These are phyloP conservation scores for Cadophora sp. DNA, from an alignment of 2,329 filamentous ascomycete species.

Conservation along the genomic window DNA sequence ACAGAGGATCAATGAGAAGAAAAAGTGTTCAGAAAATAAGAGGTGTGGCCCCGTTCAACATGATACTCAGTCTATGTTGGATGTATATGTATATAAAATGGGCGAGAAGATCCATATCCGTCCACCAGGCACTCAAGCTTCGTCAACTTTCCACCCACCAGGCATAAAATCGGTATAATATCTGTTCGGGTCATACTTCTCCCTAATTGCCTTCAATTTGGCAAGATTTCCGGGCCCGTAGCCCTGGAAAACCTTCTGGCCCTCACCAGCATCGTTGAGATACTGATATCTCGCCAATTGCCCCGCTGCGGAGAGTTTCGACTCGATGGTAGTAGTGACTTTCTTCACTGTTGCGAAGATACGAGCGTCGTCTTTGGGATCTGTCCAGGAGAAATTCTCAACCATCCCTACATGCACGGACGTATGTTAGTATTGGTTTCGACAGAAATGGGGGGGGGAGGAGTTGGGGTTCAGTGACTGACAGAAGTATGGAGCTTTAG, in stretches of 20 bases:
- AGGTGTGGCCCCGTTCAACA: neutral
- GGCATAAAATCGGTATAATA: conserved; percentile 41
- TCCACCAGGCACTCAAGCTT: neutral
- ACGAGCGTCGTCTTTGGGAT: conserved; percentile 27
- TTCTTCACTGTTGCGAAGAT: conserved; percentile 23
- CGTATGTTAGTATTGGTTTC: conserved; percentile 13
- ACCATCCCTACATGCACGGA: conserved; percentile 27
- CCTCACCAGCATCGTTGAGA: conserved; percentile 31
- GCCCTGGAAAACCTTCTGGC: conserved; percentile 38
- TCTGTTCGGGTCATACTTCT: conserved; percentile 45
- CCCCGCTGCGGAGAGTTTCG: conserved; percentile 25
- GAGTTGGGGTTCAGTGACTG: conserved; percentile 13
- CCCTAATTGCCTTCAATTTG: conserved; percentile 44
- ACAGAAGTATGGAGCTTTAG: conserved; percentile 31
- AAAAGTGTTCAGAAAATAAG: neutral
- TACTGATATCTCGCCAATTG: conserved; percentile 25
- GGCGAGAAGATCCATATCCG: neutral
- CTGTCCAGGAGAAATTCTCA: conserved; percentile 31
- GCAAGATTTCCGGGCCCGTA: conserved; percentile 47
- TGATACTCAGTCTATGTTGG: neutral
- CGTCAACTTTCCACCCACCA: conserved; percentile 33
- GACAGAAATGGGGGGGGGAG: neutral
- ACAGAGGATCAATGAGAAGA: neutral
- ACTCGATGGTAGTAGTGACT: conserved; percentile 26
- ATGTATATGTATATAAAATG: neutral